These are phyloP conservation scores for Fraxinus sp. DNA, from an alignment of 305 asterid species.

Conservation along the genomic window DNA sequence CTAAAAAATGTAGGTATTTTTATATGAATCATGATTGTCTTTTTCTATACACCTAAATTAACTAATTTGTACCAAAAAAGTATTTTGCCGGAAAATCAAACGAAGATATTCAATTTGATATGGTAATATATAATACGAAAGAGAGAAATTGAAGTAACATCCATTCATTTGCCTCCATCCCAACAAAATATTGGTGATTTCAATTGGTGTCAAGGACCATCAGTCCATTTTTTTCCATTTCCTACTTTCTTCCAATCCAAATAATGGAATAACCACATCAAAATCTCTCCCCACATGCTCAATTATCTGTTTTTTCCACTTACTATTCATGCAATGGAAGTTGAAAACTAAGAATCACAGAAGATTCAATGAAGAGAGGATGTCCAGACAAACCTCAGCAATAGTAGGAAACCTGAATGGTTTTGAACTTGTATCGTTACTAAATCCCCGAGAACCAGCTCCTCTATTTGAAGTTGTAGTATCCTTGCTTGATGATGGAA, in stretches of 20 bases:
- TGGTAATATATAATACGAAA: not conserved
- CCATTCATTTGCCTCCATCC: not conserved
- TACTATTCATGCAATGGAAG: not conserved
- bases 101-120: not conserved
- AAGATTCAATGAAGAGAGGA: not conserved
- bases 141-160: not conserved
- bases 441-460: conserved; percentile 26
- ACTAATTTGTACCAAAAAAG: not conserved
- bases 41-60: not conserved
- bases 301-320: not conserved
- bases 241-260: not conserved
- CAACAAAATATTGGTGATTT: not conserved
- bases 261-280: not conserved
- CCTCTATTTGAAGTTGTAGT: conserved; percentile 23
- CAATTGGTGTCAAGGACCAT: not conserved
- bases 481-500: conserved; percentile 38
- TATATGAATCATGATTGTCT: not conserved
- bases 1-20: not conserved
- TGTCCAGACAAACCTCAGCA: conserved; percentile 38
- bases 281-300: not conserved
- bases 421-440: conserved; percentile 29
- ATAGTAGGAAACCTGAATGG: conserved; percentile 30
- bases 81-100: not conserved
- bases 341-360: not conserved
- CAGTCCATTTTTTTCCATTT: not conserved